Percentiles rank a stretch among this genome's conserved stretches.
These are phyloP conservation scores for Phlebopus sp. DNA, from an alignment of 1,284 basidiomycete species.

Conservation along the genomic window DNA sequence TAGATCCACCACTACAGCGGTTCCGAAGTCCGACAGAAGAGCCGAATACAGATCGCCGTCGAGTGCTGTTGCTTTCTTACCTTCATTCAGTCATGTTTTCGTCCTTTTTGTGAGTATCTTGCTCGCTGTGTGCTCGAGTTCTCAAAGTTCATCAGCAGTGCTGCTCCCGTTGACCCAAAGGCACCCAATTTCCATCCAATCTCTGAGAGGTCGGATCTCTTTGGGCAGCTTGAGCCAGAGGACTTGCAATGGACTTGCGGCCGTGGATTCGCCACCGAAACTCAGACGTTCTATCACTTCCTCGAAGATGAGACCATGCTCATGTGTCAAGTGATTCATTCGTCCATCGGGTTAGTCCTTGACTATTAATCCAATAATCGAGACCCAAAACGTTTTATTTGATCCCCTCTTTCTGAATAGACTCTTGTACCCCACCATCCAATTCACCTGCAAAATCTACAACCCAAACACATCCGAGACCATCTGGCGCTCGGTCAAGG, in stretches of 20 bases:
- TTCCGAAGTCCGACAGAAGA: not conserved
- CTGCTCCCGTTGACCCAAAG: constrained; percentile 49
- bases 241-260: constrained; percentile 85
- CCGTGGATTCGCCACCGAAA: constrained; percentile 89
- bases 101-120: constrained; percentile 62
- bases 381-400: too few relatives aligned
- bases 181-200: constrained; percentile 81
- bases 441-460: constrained; percentile 92
- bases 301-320: constrained; percentile 81
- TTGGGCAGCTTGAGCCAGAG: constrained; percentile 66
- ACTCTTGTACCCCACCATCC: constrained; percentile 91
- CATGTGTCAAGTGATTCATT: constrained; percentile 95
- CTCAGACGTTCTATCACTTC: constrained; percentile 86
- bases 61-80: constrained; percentile 4
- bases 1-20: not conserved
- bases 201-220: constrained; percentile 59
- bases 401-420: constrained; percentile 38
- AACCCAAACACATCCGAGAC: constrained; percentile 77
- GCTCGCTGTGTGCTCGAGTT: not conserved
- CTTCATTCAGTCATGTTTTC: constrained; percentile 58
- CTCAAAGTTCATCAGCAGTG: constrained; percentile 20
- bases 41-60: constrained; percentile 7
- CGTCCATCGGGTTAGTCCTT: constrained; percentile 80
- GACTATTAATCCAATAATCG: constrained; percentile 4
- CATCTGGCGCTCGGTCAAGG: constrained; percentile 90